Conservation (phyloP, 2,329 filamentous ascomycete genomes). For the Byssochlamys sp. region DNA sequence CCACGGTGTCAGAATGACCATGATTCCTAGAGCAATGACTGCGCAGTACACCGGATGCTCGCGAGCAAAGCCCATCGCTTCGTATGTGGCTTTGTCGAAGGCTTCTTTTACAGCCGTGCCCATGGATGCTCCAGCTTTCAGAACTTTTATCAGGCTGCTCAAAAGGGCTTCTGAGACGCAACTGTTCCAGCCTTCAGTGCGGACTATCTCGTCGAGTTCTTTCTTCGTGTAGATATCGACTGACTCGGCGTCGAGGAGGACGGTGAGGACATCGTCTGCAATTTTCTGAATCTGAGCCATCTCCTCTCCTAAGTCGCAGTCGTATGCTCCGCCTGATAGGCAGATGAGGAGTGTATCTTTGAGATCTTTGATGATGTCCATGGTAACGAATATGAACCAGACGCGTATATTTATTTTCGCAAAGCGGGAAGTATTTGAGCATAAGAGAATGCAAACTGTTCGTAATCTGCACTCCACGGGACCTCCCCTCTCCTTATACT, state of each 20-base stretch:
- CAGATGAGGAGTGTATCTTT: too few species aligned
- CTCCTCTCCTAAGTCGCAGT: too few species aligned
- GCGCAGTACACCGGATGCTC: slow-evolving; percentile 17
- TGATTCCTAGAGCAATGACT: slow-evolving; percentile 17
- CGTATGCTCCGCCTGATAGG: too few species aligned
- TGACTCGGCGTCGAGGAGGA: background rate
- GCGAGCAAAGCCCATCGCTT: slow-evolving; percentile 10
- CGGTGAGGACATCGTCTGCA: background rate
- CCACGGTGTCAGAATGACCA: slow-evolving; percentile 16
- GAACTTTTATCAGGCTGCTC: slow-evolving; percentile 5
- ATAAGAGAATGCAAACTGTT: too few species aligned
- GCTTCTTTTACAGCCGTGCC: slow-evolving; percentile 10
- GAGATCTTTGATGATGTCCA: too few species aligned
- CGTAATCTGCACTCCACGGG: background rate
- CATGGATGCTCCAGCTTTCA: slow-evolving; percentile 8
- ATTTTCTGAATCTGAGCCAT: background rate
- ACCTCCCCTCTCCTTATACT: background rate
- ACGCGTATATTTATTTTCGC: too few species aligned
- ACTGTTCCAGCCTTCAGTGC: slow-evolving; percentile 8
- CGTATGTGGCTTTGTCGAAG: slow-evolving; percentile 7
- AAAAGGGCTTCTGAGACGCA: slow-evolving; percentile 9
- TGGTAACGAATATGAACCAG: too few species aligned
- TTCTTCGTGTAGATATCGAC: background rate
- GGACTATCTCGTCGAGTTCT: slow-evolving; percentile 6
- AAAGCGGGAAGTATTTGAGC: too few species aligned